Base-by-base conservation (phyloP, 1,139 yeast species). In the Meyerozyma athensensis region DNA sequence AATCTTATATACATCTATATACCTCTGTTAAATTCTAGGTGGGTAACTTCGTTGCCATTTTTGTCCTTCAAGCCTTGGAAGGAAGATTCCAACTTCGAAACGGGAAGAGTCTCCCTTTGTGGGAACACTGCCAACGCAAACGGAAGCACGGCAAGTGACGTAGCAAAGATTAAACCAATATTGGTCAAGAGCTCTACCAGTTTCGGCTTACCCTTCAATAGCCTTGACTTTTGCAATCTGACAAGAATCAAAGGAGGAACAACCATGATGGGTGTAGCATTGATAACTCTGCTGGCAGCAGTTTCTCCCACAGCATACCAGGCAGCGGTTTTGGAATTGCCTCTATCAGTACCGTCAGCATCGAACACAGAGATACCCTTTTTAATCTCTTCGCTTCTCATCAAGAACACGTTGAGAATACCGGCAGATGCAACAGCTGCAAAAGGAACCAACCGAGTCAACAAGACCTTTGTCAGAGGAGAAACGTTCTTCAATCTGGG, bases 371-470 rank as follows among this genome's bases (percentile, higher is more conserved):
- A 53, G 37, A 78, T 78, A 46, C 98, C 98, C 57, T 84, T 84
- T 50, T 79, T 79, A 56, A 92, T 81, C 63, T 92, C 98, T 61
- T 89, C 95, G 43, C 94, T 79, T 64, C 98, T 80, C 98, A 92
- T 92, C 47, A 94, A 72, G 54, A 86, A 86, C 20, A 92, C 97
- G 52, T 92, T 92, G 31, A 89, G 95, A 26, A 90, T 71, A 56
- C 97, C 97, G 1, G 98, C 98, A 35, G 94, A 81, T 0, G 90
- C 97, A 28, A 92, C 98, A 4, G 98, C 98, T 1, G 97, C 97
- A 63, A 92, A 92, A 5, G 98, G 98, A 5, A 92, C 96, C 43
- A 92, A 71, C 49, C 98, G 79, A 30, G 90, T 82, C 44, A 92
- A 65, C 33, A 90, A 71, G 52, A 81, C 63, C 54, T 72, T 79